Conservation (phyloP, 2,329 filamentous ascomycete genomes). For the Fusarium mundagurra region DNA sequence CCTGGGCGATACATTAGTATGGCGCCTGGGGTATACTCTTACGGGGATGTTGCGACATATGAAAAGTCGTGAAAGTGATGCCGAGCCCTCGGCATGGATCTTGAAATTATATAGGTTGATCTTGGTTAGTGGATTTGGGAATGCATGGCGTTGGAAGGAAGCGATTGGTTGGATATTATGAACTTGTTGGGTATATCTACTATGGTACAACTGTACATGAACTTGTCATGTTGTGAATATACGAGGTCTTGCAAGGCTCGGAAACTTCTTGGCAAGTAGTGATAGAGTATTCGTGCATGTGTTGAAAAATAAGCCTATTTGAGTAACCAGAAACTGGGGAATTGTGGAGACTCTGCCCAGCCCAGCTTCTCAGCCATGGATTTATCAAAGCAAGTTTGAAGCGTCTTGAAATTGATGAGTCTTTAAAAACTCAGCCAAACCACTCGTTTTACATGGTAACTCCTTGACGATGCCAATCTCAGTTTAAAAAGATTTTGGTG, state of each 20-base stretch:
- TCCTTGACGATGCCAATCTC: background rate
- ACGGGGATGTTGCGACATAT: slow-evolving; percentile 37
- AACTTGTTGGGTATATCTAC: background rate
- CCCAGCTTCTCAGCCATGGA: background rate
- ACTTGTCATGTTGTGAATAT: background rate
- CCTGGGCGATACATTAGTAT: slow-evolving; percentile 40
- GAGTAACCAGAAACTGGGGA: background rate
- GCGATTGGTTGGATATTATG: slow-evolving; percentile 10
- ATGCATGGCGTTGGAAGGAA: slow-evolving; percentile 32
- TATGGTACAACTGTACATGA: background rate
- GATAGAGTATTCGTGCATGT: background rate
- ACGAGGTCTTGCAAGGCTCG: background rate
- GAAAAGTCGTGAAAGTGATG: slow-evolving; percentile 22
- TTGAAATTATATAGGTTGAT: background rate
- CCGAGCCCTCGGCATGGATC: background rate
- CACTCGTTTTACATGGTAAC: background rate
- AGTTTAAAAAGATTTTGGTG: background rate
- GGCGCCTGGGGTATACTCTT: slow-evolving; percentile 41
- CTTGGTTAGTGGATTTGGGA: background rate
- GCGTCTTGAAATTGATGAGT: slow-evolving; percentile 7
- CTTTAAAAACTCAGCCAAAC: slow-evolving; percentile 1
- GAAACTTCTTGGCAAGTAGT: background rate
- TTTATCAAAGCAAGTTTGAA: slow-evolving; percentile 7
- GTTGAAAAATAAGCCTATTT: background rate
- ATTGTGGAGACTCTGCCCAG: slow-evolving; percentile 15